Conservation (phyloP, 371 early-diverging fungal genomes). For the Cokeromyces recurvatus region DNA sequence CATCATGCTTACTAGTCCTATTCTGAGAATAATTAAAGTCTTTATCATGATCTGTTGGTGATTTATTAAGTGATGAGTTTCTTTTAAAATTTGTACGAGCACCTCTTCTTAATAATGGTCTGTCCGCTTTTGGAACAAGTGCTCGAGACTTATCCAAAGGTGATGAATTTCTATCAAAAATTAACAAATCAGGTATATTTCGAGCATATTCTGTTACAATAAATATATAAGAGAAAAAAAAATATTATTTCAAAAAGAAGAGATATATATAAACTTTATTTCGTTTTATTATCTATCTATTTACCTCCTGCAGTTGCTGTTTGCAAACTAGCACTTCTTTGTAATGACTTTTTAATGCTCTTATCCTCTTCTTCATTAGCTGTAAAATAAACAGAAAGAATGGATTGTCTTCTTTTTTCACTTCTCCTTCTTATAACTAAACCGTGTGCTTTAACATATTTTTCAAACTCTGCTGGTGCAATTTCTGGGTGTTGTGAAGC, state of each 20-base stretch:
- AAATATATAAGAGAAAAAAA: neutral
- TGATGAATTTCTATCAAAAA: slow-evolving; percentile 49
- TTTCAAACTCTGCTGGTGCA: slow-evolving; percentile 55
- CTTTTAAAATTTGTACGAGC: slow-evolving; percentile 51
- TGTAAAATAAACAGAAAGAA: slow-evolving; percentile 47
- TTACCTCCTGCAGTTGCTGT: slow-evolving; percentile 38
- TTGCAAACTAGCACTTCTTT: slow-evolving; percentile 46
- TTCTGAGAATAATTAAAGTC: neutral
- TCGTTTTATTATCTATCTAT: neutral
- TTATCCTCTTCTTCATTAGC: slow-evolving; percentile 20
- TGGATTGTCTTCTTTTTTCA: slow-evolving; percentile 39
- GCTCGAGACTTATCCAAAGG: slow-evolving; percentile 43
- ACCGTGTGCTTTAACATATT: slow-evolving; percentile 41
- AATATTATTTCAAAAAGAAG: no score
- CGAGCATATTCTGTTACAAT: slow-evolving; percentile 3
- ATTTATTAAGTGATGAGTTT: slow-evolving; percentile 22
- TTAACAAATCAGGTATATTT: slow-evolving; percentile 34
- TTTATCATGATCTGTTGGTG: neutral
- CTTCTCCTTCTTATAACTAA: slow-evolving; percentile 26
- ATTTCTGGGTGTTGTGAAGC: slow-evolving; percentile 60
- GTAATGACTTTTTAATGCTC: slow-evolving; percentile 17
- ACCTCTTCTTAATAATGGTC: slow-evolving; percentile 43
- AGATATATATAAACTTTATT: no score
- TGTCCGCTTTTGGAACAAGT: slow-evolving; percentile 42
- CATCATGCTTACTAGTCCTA: no score